Conservation (phyloP, 768 basidiomycete genomes). For the Leccinum disarticulatum region DNA sequence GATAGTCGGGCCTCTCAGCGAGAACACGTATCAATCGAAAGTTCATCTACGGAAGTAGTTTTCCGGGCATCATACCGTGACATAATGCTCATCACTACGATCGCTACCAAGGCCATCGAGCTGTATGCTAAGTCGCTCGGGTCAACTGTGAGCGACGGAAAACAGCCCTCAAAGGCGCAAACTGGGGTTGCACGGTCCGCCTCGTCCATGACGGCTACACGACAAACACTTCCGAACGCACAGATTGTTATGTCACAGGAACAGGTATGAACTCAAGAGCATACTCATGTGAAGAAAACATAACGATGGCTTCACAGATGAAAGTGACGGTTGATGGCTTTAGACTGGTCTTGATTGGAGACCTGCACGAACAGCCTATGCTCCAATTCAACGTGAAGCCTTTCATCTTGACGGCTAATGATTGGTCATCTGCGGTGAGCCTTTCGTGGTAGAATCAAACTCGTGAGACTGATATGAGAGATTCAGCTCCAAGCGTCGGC, state of each 20-base stretch:
- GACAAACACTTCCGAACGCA: constrained; percentile 34
- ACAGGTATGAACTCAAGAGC: constrained; percentile 51
- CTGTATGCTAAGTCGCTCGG: constrained; percentile 55
- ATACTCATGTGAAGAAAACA: neutral
- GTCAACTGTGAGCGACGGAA: constrained; percentile 7
- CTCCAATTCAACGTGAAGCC: constrained; percentile 85
- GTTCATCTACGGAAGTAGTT: constrained; percentile 79
- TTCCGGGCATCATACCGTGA: constrained; percentile 96
- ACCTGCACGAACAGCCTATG: constrained; percentile 92
- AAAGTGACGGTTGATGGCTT: constrained; percentile 89
- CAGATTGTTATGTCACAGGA: constrained; percentile 72
- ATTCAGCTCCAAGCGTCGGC: constrained; percentile 79
- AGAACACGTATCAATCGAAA: constrained; percentile 80
- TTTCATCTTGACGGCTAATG: constrained; percentile 78
- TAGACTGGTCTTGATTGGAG: constrained; percentile 90
- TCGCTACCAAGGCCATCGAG: constrained; percentile 83
- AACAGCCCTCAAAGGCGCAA: constrained; percentile 10
- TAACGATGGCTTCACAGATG: constrained; percentile 47
- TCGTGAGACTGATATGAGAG: constrained; percentile 1
- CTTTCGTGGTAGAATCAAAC: neutral
- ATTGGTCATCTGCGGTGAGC: constrained; percentile 90
- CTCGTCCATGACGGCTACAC: constrained; percentile 3
- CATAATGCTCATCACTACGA: constrained; percentile 82
- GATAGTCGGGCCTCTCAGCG: constrained; percentile 75
- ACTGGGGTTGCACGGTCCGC: constrained; percentile 3